Base-by-base conservation (phyloP, 768 basidiomycete species). In the Tricholomella constricta region DNA sequence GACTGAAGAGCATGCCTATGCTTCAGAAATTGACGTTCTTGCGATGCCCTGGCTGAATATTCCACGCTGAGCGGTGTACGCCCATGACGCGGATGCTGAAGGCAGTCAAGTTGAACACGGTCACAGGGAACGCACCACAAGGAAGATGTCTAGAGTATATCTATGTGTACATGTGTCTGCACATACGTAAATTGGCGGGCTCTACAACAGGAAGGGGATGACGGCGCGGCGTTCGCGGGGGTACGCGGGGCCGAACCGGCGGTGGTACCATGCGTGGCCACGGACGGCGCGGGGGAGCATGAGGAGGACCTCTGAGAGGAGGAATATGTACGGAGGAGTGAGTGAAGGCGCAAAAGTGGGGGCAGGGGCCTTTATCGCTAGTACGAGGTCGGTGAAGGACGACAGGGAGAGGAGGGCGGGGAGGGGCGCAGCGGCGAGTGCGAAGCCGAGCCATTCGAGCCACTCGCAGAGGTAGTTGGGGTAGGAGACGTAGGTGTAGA, bases 391-490 rank as follows among this genome's bases (percentile, higher is more conserved):
- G n/a, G 19, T 43, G 19, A 46, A 50, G 48, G 54, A 51, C 11
- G 53, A 35, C 45, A 67, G 34, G 14, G 60, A 52, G 2, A 62
- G 26, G 22, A 59, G 23, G 14, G 29, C 58, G 17, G 78, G 82
- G 0, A 77, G 7, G 1, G 86, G 83, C 5, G 82, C 72, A 3
- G 90, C 81, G 6, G 91, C 89, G 34, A 97, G 66, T 1, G 91
- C 88, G 67, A 88, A 98, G 7, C 90, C 93, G 9, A 83, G 59
- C 94, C 95, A 98, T 70, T 98, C 96, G 50, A 88, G 53, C 96
- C 96, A 98, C 66, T 98, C 96, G 70, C 88, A 93, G 17, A 93
- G 72, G 72, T 98, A 98, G 68, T 97, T 94, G 9, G 96, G 96
- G 72, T 86, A 96, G 6, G 93, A 92, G 61, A 98, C 75, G 63